A percentile compares a stretch with the other conserved stretches of the same genome.
phyloP scores from a whole-genome alignment of 371 early-diverging fungal species.

The Syncephalastrum racemosum region DNA sequence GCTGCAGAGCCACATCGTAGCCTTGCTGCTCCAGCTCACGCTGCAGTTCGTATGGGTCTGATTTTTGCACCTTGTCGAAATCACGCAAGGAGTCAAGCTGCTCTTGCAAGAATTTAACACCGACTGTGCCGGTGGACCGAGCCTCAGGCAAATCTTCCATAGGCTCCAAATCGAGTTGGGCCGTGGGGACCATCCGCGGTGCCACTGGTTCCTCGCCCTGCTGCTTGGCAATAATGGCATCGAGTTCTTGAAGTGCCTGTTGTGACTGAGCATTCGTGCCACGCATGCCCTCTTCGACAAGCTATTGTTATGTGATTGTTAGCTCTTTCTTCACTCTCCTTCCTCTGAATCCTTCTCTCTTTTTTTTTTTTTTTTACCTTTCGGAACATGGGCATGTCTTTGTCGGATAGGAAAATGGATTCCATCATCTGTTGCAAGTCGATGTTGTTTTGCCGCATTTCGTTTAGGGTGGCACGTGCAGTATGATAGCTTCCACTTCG shows the following conservation, averaged over 20 bases:
- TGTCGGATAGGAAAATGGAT: constrained; percentile 42
- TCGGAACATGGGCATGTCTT: constrained; percentile 46
- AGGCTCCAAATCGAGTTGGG: no score
- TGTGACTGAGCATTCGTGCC: no score
- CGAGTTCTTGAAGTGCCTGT: no score
- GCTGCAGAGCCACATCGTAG: constrained; percentile 74
- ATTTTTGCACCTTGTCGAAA: constrained; percentile 30
- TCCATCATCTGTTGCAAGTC: constrained; percentile 41
- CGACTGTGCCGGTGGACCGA: constrained; percentile 57
- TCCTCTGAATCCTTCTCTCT: neutral
- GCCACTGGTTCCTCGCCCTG: no score
- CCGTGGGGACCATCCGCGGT: no score
- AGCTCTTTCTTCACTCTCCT: neutral
- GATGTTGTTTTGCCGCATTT: constrained; percentile 57
- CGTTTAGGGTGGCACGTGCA: constrained; percentile 62
- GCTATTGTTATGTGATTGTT: no score
- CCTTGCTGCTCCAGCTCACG: constrained; percentile 84
- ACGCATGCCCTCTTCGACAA: no score
- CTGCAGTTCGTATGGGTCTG: constrained; percentile 76
- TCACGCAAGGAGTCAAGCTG: constrained; percentile 63
- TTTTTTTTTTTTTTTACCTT: constrained; percentile 20
- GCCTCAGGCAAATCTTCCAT: constrained; percentile 34
- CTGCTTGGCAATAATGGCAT: no score
- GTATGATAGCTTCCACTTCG: constrained; percentile 56
- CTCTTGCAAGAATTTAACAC: constrained; percentile 77